A percentile compares a stretch with the other conserved stretches of the same genome.
Conservation (phyloP, 371 early-diverging fungal genomes). For the Rhizopus microsporus region DNA sequence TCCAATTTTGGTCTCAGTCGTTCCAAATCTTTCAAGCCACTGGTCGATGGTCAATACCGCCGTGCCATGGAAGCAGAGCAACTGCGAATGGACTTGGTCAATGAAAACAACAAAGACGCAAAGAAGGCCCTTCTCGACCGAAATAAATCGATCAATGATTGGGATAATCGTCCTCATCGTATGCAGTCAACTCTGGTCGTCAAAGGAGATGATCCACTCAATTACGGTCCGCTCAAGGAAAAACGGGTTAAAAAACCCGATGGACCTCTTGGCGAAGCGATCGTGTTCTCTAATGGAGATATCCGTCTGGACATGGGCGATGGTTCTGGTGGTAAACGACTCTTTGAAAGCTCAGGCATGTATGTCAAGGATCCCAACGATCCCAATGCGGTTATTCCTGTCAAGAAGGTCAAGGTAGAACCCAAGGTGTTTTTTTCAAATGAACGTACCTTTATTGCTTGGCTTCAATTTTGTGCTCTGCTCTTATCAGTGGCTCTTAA, state of each 20-base stretch:
- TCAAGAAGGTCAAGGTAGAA: constrained; percentile 90
- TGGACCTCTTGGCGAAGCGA: constrained; percentile 24
- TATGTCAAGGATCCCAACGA: constrained; percentile 23
- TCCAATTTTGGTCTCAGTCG: constrained; percentile 56
- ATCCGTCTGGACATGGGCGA: constrained; percentile 24
- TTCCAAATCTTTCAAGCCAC: constrained; percentile 47
- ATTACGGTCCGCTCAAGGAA: constrained; percentile 23
- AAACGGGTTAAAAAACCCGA: constrained; percentile 7
- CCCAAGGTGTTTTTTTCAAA: constrained; percentile 99
- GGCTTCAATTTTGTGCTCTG: constrained; percentile 80
- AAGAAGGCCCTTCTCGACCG: background rate
- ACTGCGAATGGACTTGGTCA: constrained; percentile 25
- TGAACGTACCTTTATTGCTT: constrained; percentile 97
- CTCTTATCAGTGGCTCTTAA: constrained; percentile 78
- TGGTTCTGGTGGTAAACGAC: constrained; percentile 4
- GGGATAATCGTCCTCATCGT: constrained; percentile 27
- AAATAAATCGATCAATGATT: constrained; percentile 3
- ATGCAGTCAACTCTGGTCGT: constrained; percentile 25
- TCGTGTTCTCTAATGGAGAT: constrained; percentile 25
- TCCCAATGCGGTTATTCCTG: constrained; percentile 30
- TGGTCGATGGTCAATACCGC: constrained; percentile 48
- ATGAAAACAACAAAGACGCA: background rate
- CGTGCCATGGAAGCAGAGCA: constrained; percentile 45
- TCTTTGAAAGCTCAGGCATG: constrained; percentile 15
- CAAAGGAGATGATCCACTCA: constrained; percentile 26